Conservation (phyloP, 306 rosid genomes). For the Lathyrus sativus region DNA sequence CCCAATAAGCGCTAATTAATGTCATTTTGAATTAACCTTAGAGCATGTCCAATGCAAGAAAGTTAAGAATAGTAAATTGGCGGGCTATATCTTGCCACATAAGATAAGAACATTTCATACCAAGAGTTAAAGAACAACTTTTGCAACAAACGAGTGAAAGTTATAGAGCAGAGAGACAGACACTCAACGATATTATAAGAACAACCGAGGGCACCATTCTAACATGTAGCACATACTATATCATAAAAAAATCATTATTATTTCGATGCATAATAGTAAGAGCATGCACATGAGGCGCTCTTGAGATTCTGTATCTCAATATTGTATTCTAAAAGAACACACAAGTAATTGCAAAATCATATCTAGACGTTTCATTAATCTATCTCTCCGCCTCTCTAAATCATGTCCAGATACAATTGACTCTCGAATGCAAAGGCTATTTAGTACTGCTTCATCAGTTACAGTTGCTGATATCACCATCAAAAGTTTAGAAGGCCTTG, state of each 20-base stretch:
- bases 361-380: constrained; percentile 3
- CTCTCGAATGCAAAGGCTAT: constrained; percentile 61
- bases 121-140: neutral
- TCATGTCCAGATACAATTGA: constrained; percentile 64
- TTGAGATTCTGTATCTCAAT: too few species aligned
- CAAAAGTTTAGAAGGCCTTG: constrained; percentile 64
- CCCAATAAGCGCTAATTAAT: neutral
- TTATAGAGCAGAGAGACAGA: too few species aligned
- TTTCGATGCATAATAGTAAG: too few species aligned
- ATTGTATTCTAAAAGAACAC: neutral
- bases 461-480: constrained; percentile 61
- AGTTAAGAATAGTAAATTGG: neutral
- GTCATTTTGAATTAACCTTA: too few species aligned
- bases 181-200: too few species aligned
- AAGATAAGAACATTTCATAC: neutral
- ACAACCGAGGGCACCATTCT: too few species aligned
- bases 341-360: neutral
- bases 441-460: constrained; percentile 61
- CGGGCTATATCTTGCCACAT: too few species aligned
- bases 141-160: neutral
- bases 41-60: neutral
- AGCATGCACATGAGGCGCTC: too few species aligned
- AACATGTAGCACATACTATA: too few species aligned
- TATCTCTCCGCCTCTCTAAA: neutral
- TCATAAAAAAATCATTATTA: too few species aligned